Conservation (phyloP, 495 filamentous ascomycete species). For the Aspergillus asperescens region DNA sequence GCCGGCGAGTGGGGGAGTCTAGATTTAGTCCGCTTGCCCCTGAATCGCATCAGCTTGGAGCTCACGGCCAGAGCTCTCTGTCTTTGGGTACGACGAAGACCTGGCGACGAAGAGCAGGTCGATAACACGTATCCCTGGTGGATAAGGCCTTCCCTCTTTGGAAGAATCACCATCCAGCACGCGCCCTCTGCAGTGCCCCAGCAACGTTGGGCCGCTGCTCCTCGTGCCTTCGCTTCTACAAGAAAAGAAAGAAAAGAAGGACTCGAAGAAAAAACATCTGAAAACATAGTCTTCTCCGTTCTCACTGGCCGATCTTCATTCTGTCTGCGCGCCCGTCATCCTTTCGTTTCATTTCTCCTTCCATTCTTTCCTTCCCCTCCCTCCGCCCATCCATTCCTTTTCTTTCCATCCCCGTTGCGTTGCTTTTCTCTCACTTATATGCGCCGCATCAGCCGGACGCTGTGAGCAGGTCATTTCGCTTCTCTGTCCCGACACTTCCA, state of each 20-base stretch:
- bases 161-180: too few species aligned
- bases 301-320: conserved; percentile 25
- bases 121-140: neutral
- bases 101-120: neutral
- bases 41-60: conserved; percentile 10
- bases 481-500: conserved; percentile 17
- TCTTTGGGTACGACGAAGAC: neutral
- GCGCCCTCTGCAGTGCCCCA: too few species aligned
- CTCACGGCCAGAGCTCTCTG: neutral
- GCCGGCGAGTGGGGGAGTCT: conserved; percentile 14
- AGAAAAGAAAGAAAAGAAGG: neutral
- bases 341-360: conserved; percentile 15
- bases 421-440: conserved; percentile 28
- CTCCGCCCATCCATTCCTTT: conserved; percentile 15
- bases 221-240: too few species aligned
- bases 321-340: conserved; percentile 16
- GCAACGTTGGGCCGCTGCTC: too few species aligned
- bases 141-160: too few species aligned
- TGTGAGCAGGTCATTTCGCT: conserved; percentile 40
- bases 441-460: conserved; percentile 39
- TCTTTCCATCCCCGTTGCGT: conserved; percentile 18
- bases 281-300: conserved; percentile 7
- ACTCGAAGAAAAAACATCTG: neutral
- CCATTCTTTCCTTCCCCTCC: conserved; percentile 15
- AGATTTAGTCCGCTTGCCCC: conserved; percentile 13